Conservation (phyloP, 2,329 filamentous ascomycete genomes). For the Trichophyton mentagrophytes region DNA sequence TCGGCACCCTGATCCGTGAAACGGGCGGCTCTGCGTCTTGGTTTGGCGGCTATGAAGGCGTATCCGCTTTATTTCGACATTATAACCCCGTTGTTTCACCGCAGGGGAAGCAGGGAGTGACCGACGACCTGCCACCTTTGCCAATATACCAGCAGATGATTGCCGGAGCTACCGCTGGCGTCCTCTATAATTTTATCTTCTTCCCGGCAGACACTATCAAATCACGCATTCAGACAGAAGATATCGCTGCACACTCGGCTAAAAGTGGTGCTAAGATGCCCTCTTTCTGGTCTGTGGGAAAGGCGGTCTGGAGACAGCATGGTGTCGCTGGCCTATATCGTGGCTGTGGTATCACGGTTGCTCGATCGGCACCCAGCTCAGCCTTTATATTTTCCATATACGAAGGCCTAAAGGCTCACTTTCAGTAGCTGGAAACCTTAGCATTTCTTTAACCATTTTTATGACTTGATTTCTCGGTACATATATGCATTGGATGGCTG, state of each 20-base stretch:
- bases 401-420: constrained; percentile 51
- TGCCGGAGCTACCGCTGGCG: constrained; percentile 75
- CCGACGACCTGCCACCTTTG: constrained; percentile 40
- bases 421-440: constrained; percentile 47
- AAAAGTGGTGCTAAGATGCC: constrained; percentile 38
- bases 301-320: constrained; percentile 64
- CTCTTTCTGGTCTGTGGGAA: constrained; percentile 61
- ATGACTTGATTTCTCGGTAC: background rate
- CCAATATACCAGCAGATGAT: constrained; percentile 78
- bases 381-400: constrained; percentile 96
- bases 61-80: constrained; percentile 56
- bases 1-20: constrained; percentile 86
- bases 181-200: constrained; percentile 94
- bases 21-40: constrained; percentile 86
- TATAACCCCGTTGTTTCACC: constrained; percentile 31
- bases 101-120: constrained; percentile 5
- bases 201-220: constrained; percentile 97
- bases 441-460: constrained; percentile 4
- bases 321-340: constrained; percentile 79
- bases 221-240: constrained; percentile 85
- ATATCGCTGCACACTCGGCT: constrained; percentile 37
- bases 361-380: constrained; percentile 82
- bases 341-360: constrained; percentile 86
- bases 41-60: constrained; percentile 85
- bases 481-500: background rate